Evolutionary conservation across 2,329 filamentous ascomycete species (phyloP).

Genomic region (Fusarium sp.): DNA sequence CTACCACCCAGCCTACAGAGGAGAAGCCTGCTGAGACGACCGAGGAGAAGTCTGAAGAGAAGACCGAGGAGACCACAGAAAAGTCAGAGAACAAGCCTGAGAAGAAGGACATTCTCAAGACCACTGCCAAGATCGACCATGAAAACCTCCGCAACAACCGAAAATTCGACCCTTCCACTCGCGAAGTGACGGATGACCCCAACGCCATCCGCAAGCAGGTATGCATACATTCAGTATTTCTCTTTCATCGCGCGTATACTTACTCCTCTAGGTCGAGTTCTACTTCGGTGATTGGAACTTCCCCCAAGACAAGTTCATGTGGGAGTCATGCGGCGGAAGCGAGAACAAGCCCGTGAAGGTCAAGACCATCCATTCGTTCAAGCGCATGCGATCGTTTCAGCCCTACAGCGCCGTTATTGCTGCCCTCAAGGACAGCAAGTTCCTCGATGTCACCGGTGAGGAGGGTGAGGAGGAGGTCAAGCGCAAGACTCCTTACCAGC

Average conservation of each 20-base stretch:
- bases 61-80: constrained; percentile 50
- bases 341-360: constrained; percentile 87
- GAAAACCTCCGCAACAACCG: constrained; percentile 68
- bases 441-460: constrained; percentile 81
- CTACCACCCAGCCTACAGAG: constrained; percentile 47
- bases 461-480: constrained; percentile 80
- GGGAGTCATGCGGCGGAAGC: constrained; percentile 81
- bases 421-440: constrained; percentile 83
- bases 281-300: constrained; percentile 96
- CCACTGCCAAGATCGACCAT: constrained; percentile 58
- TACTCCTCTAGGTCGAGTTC: constrained; percentile 81
- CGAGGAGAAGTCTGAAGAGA: constrained; percentile 47
- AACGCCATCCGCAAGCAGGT: constrained; percentile 88
- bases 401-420: constrained; percentile 87
- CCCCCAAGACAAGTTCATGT: constrained; percentile 88
- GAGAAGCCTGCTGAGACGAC: constrained; percentile 48
- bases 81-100: constrained; percentile 44
- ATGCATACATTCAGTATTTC: constrained; percentile 40
- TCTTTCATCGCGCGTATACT: not conserved
- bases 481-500: constrained; percentile 81
- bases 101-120: constrained; percentile 61
- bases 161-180: constrained; percentile 79
- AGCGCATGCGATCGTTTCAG: constrained; percentile 96
- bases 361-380: constrained; percentile 86
- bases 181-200: constrained; percentile 82